Evolutionary conservation across 305 asterid species (phyloP).

Genomic region (Fraxinus greggii): DNA sequence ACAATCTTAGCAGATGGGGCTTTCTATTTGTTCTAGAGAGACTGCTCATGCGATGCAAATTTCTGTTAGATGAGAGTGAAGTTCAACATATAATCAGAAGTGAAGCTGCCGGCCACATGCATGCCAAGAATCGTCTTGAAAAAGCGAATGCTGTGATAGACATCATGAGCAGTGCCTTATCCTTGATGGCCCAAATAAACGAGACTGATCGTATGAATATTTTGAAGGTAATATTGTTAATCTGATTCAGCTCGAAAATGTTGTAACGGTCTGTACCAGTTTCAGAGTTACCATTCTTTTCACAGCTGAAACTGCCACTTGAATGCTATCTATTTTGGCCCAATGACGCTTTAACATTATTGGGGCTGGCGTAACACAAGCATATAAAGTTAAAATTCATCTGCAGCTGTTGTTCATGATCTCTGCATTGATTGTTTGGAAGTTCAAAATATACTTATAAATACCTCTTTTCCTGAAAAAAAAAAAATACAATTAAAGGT

Average conservation of each 20-base stretch:
- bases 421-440: slow-evolving; percentile 15
- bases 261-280: slow-evolving; percentile 18
- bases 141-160: slow-evolving; percentile 94
- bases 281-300: slow-evolving; percentile 12
- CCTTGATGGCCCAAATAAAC: slow-evolving; percentile 89
- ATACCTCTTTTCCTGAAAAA: not conserved
- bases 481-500: not conserved
- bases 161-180: slow-evolving; percentile 89
- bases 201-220: slow-evolving; percentile 96
- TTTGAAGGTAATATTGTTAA: slow-evolving; percentile 58
- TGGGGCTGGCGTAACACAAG: not conserved
- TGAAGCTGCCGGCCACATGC: slow-evolving; percentile 51
- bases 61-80: slow-evolving; percentile 95
- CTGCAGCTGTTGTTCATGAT: slow-evolving; percentile 2
- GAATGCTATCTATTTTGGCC: slow-evolving; percentile 16
- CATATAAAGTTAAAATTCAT: slow-evolving; percentile 6
- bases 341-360: slow-evolving; percentile 11
- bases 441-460: not conserved
- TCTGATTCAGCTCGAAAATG: slow-evolving; percentile 4
- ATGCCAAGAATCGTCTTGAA: slow-evolving; percentile 68
- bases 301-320: slow-evolving; percentile 13
- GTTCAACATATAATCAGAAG: slow-evolving; percentile 53
- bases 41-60: slow-evolving; percentile 92
- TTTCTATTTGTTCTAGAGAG: slow-evolving; percentile 91
- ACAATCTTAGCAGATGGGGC: slow-evolving; percentile 75